phyloP scores from a whole-genome alignment of 2,329 filamentous ascomycete species.

The Talaromyces sp. region DNA sequence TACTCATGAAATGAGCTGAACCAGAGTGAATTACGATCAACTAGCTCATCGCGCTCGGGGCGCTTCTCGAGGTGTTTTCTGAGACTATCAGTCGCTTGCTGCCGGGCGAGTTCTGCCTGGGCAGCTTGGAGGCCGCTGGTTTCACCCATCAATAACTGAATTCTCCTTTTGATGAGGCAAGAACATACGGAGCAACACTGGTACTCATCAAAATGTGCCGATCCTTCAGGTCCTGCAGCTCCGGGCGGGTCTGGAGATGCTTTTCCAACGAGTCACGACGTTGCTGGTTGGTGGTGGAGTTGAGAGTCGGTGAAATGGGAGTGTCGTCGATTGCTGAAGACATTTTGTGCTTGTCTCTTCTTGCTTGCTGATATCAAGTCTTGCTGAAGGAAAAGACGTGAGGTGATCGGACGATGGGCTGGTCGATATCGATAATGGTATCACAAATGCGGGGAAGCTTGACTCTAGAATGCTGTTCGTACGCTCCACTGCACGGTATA shows the following conservation, averaged over 20 bases:
- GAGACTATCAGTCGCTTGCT: conserved; percentile 59
- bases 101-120: conserved; percentile 61
- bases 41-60: conserved; percentile 67
- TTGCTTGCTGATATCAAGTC: neutral
- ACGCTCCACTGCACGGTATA: neutral
- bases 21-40: conserved; percentile 62
- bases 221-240: conserved; percentile 62
- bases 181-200: conserved; percentile 58
- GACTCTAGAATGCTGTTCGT: neutral
- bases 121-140: conserved; percentile 59
- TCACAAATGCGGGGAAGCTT: conserved; percentile 19
- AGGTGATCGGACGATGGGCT: neutral
- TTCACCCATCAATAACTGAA: neutral
- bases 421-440: conserved; percentile 18
- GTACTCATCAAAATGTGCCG: conserved; percentile 65
- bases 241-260: conserved; percentile 67
- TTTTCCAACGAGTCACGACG: conserved; percentile 67
- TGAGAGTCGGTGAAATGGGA: conserved; percentile 51
- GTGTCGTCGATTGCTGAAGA: conserved; percentile 51
- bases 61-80: conserved; percentile 62
- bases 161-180: neutral
- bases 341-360: neutral
- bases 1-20: neutral
- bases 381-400: neutral
- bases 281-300: conserved; percentile 47